Base-by-base conservation (phyloP, 2,329 filamentous ascomycete species). In the Pseudopithomyces chartarum region DNA sequence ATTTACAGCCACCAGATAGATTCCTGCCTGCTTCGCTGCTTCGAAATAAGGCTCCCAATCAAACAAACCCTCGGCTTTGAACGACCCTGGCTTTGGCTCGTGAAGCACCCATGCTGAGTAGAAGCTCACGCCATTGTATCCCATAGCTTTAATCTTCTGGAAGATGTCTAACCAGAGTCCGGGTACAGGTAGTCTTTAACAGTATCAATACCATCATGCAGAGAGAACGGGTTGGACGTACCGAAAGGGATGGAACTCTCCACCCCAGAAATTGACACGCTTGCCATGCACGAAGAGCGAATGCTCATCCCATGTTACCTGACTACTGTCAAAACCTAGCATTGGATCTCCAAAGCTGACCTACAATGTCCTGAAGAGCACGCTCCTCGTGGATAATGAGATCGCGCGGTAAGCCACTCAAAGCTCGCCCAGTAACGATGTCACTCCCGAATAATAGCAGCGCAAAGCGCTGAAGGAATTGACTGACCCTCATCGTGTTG, bases 111-210 rank as follows among this genome's bases (percentile, higher is more conserved):
- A 94, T 62, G 91, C 83, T 6, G 87, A 80, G 66, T 93, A 93
- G 71, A 92, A 90, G 0, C 89, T 91, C 1, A 92, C 87, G 38
- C 85, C 84, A 65, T 89, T 92, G 75, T 92, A 92, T 0, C 91
- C 91, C 1, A 91, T 74, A 0, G 90, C 87, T 72, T 89, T 92
- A 73, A 93, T 85, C 74, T 95, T 95, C 62, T 94, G 87, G 64
- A 95, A 88, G 1, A 93, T 68, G 63, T 93, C 90, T 2, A 89
- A 78, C 80, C 87, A 88, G 2, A 89, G 77, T 36, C 80, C 77
- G 2, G 84, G 81, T 2, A 88, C 85, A 2, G 86, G 85, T 1
- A 88, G 75, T 59, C 83, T 81, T 38, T 6, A 39, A 2, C 11
- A 8, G 2, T 12, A 56, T 45, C 53, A 54, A 10, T 40, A 1